Base-by-base conservation (phyloP, 2,329 filamentous ascomycete genomes). In the Ophiostoma novo-ulmi region DNA sequence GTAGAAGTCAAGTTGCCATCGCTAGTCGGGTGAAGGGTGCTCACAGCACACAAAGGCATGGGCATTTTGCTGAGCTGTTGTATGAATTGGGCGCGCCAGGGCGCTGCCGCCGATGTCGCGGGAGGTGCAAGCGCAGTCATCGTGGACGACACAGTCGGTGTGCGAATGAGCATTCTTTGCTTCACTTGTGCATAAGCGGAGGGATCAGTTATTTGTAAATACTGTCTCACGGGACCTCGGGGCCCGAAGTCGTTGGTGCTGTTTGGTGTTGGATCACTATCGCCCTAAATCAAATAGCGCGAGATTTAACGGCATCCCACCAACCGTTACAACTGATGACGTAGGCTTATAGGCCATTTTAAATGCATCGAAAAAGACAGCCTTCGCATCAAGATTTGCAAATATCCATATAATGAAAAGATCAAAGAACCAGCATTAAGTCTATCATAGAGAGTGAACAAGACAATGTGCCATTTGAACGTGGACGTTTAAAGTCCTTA, bases 71-170 rank as follows among this genome's bases (percentile, higher is more conserved):
- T 73, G 64, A 87, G 72, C 75, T 88, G 84, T n/a, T 82, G 78
- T 68, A 85, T 76, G 77, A 88, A 86, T 55, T 79, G 75, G 72
- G 79, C 76, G 70, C 85, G 84, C 86, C 86, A 88, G 11, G 86
- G 85, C 61, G 85, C 84, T 0, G 82, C 76, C 0, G 67, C 69
- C 35, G 22, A 69, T 0, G 55, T 55, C 52, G 76, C 48, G 5
- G 70, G 64, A 0, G 55, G 22, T 66, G 70, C 70, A 31, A 68
- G 70, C 7, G 66, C 35, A 5, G 70, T 17, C 55, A 72, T 68
- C 20, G 70, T 38, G 6, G 71, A 35, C 5, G 70, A 11, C 3
- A 69, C n/a, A 22, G 61, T n/a, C 0, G 73, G 67, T 1, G 72
- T 70, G 17, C 69, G 72, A 8, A 73, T 70, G 3, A 72, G 48